Evolutionary conservation across 495 filamentous ascomycete species (phyloP).

Genomic region (Penicillium taxi): DNA sequence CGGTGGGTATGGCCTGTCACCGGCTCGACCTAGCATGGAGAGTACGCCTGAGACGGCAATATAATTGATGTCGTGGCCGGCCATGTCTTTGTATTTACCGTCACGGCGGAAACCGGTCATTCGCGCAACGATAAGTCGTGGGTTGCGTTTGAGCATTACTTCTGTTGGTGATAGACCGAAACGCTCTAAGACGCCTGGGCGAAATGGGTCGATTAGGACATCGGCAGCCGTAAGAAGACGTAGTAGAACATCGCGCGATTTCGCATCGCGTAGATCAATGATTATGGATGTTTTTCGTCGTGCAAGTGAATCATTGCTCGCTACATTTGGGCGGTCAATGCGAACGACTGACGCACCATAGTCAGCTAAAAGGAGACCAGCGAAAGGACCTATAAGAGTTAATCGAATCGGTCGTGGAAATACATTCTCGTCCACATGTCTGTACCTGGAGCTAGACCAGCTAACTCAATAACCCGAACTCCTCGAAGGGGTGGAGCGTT

Average conservation of each 20-base stretch:
- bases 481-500: slow-evolving; percentile 52
- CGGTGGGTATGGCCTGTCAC: slow-evolving; percentile 66
- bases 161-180: slow-evolving; percentile 61
- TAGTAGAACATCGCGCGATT: slow-evolving; percentile 56
- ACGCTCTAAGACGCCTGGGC: slow-evolving; percentile 80
- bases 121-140: slow-evolving; percentile 71
- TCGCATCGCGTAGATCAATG: slow-evolving; percentile 63
- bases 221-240: slow-evolving; percentile 56
- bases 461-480: slow-evolving; percentile 80
- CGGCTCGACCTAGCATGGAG: slow-evolving; percentile 60
- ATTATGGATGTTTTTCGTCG: slow-evolving; percentile 72
- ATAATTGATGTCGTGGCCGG: slow-evolving; percentile 98
- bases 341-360: slow-evolving; percentile 83
- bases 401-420: neutral
- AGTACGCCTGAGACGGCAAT: slow-evolving; percentile 80
- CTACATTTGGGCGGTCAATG: slow-evolving; percentile 58
- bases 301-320: slow-evolving; percentile 56
- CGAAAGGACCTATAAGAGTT: slow-evolving; percentile 63
- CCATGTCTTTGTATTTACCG: slow-evolving; percentile 78
- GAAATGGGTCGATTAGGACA: slow-evolving; percentile 86
- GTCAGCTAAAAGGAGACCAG: slow-evolving; percentile 81
- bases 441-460: slow-evolving; percentile 78
- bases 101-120: slow-evolving; percentile 86
- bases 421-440: too few species aligned
- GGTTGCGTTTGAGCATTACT: slow-evolving; percentile 57